phyloP scores from a whole-genome alignment of 805 yeast species.

The Cyberlindnera americana region DNA sequence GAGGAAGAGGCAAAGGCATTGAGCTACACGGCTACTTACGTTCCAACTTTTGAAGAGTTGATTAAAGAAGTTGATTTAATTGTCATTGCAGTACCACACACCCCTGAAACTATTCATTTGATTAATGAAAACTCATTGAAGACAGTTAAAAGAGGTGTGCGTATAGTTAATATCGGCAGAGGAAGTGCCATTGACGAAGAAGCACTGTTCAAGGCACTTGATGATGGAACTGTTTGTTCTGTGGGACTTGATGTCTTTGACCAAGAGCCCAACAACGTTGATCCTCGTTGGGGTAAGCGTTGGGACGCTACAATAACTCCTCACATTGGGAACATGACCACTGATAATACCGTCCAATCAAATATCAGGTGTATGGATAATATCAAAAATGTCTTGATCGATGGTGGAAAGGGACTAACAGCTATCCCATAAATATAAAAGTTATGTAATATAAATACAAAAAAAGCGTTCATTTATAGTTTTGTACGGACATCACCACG shows the following conservation, averaged over 20 bases:
- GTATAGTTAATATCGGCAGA: conserved; percentile 73
- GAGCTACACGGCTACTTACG: conserved; percentile 44
- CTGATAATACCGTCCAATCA: conserved; percentile 50
- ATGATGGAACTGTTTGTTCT: conserved; percentile 54
- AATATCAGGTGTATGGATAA: conserved; percentile 54
- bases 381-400: conserved; percentile 27
- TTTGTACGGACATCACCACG: neutral
- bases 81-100: conserved; percentile 65
- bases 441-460: too few species aligned
- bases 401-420: conserved; percentile 20
- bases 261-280: conserved; percentile 51
- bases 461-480: neutral
- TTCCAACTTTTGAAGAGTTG: conserved; percentile 41
- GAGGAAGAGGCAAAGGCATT: conserved; percentile 33
- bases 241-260: conserved; percentile 74
- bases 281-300: conserved; percentile 46
- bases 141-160: conserved; percentile 48
- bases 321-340: conserved; percentile 68
- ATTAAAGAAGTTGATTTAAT: conserved; percentile 48
- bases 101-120: conserved; percentile 52
- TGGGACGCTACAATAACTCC: conserved; percentile 61
- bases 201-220: conserved; percentile 57
- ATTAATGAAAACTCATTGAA: conserved; percentile 46
- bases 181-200: conserved; percentile 64
- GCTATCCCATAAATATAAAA: conserved; percentile 13